Percentiles rank a stretch among this genome's conserved stretches.
Conservation (phyloP, 306 rosid genomes). For the Cucumis melo region DNA sequence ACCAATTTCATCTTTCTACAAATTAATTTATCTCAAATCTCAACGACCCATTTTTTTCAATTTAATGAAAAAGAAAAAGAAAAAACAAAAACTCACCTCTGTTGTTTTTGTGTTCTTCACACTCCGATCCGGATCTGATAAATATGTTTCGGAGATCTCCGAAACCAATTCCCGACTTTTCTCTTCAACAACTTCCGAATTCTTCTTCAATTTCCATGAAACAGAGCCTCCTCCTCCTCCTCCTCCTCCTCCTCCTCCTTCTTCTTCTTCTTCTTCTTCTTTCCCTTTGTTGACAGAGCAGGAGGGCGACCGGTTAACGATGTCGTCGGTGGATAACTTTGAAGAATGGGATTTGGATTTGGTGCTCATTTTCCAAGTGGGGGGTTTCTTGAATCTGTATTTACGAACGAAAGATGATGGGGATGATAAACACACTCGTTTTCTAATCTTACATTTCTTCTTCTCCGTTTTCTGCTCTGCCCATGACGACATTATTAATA, state of each 20-base stretch:
- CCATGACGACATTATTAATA: constrained; percentile 34
- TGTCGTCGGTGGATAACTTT: not conserved
- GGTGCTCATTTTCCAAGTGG: constrained; percentile 45
- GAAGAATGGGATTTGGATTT: constrained; percentile 5
- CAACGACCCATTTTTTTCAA: no score
- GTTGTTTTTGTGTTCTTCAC: constrained; percentile 30
- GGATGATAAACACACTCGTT: constrained; percentile 46
- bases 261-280: no score
- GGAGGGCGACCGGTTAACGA: not conserved
- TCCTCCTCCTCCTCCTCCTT: not conserved
- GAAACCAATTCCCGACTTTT: constrained; percentile 20
- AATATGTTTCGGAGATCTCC: constrained; percentile 19
- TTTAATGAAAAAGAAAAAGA: no score
- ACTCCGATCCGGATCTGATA: constrained; percentile 48
- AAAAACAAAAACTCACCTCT: constrained; percentile 27
- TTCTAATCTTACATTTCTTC: constrained; percentile 43
- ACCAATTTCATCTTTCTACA: constrained; percentile 26
- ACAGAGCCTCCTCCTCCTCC: constrained; percentile 21
- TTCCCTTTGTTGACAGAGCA: not conserved
- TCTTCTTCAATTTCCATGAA: constrained; percentile 42
- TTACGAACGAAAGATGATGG: constrained; percentile 41
- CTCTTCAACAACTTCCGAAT: constrained; percentile 11
- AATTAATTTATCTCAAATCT: not conserved
- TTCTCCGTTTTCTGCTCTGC: constrained; percentile 16
- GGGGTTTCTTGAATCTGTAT: constrained; percentile 42